A percentile compares a stretch with the other conserved stretches of the same genome.
Conservation (phyloP, 2,329 filamentous ascomycete genomes). For the Diatrype stigma region DNA sequence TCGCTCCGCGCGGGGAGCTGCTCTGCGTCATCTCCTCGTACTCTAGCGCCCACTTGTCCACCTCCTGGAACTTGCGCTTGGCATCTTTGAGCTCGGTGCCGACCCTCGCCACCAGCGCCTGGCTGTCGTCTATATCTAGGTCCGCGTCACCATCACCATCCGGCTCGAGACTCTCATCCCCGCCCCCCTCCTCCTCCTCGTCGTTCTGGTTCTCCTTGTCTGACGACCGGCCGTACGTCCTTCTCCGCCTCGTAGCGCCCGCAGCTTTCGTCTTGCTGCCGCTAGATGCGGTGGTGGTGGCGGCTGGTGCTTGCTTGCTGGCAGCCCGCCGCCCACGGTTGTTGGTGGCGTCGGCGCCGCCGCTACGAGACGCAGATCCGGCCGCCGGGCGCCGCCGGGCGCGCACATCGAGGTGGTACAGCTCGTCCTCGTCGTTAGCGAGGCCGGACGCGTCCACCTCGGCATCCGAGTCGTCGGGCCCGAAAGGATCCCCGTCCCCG, state of each 20-base stretch:
- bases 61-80: conserved; percentile 62
- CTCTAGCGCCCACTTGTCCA: conserved; percentile 64
- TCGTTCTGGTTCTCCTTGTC: conserved; percentile 55
- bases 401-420: conserved; percentile 41
- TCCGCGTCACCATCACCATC: conserved; percentile 28
- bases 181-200: conserved; percentile 31
- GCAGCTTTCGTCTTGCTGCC: too few species aligned
- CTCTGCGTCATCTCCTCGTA: conserved; percentile 60
- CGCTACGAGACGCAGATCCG: conserved; percentile 24
- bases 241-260: too few species aligned
- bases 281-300: too few species aligned
- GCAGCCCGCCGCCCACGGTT: conserved; percentile 12
- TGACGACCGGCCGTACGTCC: conserved; percentile 51
- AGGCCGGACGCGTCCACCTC: conserved; percentile 46
- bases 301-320: conserved; percentile 13
- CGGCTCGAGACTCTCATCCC: conserved; percentile 33
- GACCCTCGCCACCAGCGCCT: conserved; percentile 34
- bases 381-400: conserved; percentile 31
- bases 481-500: conserved; percentile 36
- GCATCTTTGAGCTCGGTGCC: conserved; percentile 55
- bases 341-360: conserved; percentile 16
- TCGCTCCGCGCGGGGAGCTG: conserved; percentile 48
- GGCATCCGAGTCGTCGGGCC: conserved; percentile 40
- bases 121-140: conserved; percentile 32
- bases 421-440: conserved; percentile 53